Evolutionary conservation across 2,329 filamentous ascomycete species (phyloP).

Genomic region (Fusarium sacchari): DNA sequence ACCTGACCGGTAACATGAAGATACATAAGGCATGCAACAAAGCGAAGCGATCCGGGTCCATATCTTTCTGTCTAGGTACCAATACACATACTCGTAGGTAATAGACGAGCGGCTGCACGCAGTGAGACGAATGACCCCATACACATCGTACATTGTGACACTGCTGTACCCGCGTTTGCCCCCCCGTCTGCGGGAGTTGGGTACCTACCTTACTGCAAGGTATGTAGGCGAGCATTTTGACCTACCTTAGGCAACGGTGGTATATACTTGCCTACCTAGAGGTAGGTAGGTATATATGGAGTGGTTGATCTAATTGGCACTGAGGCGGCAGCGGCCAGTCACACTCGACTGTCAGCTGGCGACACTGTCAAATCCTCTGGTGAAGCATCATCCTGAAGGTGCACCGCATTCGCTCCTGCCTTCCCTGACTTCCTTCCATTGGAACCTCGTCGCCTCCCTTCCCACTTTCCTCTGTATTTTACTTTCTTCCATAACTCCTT

Average conservation of each 20-base stretch:
- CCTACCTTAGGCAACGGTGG: neutral
- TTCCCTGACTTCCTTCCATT: slow-evolving; percentile 2
- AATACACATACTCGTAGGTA: neutral
- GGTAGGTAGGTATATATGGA: neutral
- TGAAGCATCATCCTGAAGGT: slow-evolving; percentile 23
- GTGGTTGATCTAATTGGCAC: neutral
- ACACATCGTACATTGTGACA: slow-evolving; percentile 36
- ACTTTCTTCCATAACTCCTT: neutral
- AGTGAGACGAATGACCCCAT: slow-evolving; percentile 17
- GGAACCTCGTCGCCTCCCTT: neutral
- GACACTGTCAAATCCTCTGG: slow-evolving; percentile 26
- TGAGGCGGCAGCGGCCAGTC: slow-evolving; percentile 4
- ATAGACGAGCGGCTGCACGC: neutral
- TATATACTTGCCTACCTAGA: neutral
- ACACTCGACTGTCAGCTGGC: slow-evolving; percentile 33
- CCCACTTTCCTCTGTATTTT: neutral
- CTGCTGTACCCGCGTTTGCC: slow-evolving; percentile 23
- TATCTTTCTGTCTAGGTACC: neutral
- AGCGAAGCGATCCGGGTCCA: neutral
- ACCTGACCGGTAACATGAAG: neutral
- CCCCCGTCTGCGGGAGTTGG: neutral
- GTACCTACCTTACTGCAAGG: neutral
- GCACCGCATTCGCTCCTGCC: slow-evolving; percentile 24
- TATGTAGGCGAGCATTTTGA: neutral
- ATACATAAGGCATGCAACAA: neutral